Evolutionary conservation across 75 land plant genomes (phyloP), one percentile per base, ranked within the genome.

Genomic region (Selaginella moellendorffii): DNA sequence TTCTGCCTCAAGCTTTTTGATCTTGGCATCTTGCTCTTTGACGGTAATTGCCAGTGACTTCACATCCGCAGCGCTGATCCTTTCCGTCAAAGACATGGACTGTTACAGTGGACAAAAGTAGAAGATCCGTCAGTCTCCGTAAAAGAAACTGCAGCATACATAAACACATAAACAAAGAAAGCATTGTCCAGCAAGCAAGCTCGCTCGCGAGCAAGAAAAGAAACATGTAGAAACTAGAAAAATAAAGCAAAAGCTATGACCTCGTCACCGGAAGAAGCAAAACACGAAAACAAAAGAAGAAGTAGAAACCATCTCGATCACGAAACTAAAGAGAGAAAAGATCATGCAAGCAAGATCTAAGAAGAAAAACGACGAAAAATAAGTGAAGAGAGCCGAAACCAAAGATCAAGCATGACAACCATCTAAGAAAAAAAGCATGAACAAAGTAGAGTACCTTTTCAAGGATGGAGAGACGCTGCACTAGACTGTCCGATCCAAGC

Each of bases 391-490:
- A n/a, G n/a, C n/a, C n/a, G n/a, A n/a, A n/a, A n/a, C n/a, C n/a
- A n/a, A n/a, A n/a, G n/a, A n/a, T n/a, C n/a, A n/a, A n/a, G n/a
- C n/a, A n/a, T n/a, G n/a, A n/a, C n/a, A n/a, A n/a, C n/a, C n/a
- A n/a, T n/a, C n/a, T n/a, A n/a, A n/a, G n/a, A n/a, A n/a, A n/a
- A n/a, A n/a, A n/a, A n/a, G n/a, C n/a, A n/a, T n/a, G n/a, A n/a
- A n/a, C n/a, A n/a, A n/a, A n/a, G n/a, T n/a, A n/a, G n/a, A n/a
- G n/a, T 65, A 67, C 72, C 69, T 70, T 70, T 29, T 70, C 72
- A 26, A 70, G 29, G 10, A 70, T 69, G 0, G 36, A 52, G 25
- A 70, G 46, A 2, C 69, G 72, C 8, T 70, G 59, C 12, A 54
- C 30, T 27, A 30, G 54, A 21, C n/a, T 70, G n/a, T 12, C 26